Conservation (phyloP, 2,329 filamentous ascomycete genomes). For the Colletotrichum magnum region DNA sequence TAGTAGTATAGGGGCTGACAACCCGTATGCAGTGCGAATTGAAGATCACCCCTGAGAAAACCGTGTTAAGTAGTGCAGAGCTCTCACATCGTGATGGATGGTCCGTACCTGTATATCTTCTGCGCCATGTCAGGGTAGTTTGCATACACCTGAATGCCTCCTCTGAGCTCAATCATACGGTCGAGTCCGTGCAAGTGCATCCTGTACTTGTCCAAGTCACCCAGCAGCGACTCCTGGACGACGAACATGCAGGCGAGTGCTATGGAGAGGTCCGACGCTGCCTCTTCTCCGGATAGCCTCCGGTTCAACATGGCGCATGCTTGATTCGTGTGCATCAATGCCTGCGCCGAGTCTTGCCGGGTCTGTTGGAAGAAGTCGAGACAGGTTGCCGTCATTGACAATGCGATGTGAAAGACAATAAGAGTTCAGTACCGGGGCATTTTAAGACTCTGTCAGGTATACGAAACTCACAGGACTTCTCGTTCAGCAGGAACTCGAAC, state of each 20-base stretch:
- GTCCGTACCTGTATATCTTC: background rate
- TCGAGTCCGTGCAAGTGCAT: background rate
- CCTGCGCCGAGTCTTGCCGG: background rate
- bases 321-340: background rate
- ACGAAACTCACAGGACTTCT: slow-evolving; percentile 4
- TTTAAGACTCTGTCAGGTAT: background rate
- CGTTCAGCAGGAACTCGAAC: background rate
- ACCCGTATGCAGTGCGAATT: background rate
- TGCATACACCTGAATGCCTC: background rate
- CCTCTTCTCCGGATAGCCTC: background rate
- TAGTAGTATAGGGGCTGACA: background rate
- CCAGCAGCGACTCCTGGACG: background rate
- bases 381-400: background rate
- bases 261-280: background rate
- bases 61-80: no score
- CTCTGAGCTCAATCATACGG: background rate
- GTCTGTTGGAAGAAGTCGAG: slow-evolving; percentile 7
- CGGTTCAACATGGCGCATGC: background rate
- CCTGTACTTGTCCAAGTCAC: background rate
- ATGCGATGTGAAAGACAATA: slow-evolving; percentile 1
- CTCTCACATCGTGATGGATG: no score
- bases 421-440: background rate
- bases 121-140: background rate
- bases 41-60: background rate
- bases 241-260: background rate